phyloP scores from a whole-genome alignment of 257 asterid species.

The Anisodus acutangulus region DNA sequence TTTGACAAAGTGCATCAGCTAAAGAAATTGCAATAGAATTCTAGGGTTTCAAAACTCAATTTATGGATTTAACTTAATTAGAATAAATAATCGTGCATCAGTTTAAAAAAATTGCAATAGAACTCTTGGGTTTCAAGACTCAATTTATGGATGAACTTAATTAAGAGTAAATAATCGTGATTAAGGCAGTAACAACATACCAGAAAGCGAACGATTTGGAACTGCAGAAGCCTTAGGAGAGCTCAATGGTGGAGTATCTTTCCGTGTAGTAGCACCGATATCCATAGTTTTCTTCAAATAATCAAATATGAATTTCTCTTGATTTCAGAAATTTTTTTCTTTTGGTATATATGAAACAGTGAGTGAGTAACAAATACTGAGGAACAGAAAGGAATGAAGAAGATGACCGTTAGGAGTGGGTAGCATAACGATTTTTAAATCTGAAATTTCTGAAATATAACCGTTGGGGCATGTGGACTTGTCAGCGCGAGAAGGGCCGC shows the following conservation, averaged over 20 bases:
- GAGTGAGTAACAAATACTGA: background rate
- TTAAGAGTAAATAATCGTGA: background rate
- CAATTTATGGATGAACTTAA: background rate
- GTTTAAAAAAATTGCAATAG: background rate
- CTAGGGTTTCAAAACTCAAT: background rate
- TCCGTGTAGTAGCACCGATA: background rate
- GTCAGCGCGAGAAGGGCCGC: background rate
- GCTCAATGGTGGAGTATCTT: constrained; percentile 35
- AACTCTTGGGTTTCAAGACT: background rate
- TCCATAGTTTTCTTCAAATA: background rate
- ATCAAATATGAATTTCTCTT: background rate
- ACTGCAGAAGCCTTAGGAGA: constrained; percentile 37
- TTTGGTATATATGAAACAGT: background rate
- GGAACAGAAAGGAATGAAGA: background rate
- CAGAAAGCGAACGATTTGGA: constrained; percentile 46
- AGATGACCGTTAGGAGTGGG: constrained; percentile 16
- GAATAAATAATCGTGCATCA: background rate
- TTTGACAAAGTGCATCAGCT: background rate
- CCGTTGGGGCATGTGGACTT: constrained; percentile 22
- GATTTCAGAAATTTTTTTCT: background rate
- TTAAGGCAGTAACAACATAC: constrained; percentile 40
- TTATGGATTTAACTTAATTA: no score
- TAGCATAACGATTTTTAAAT: background rate
- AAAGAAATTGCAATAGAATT: background rate
- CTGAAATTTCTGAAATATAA: background rate